A percentile compares a stretch with the other conserved stretches of the same genome.
Conservation (phyloP, 2,329 filamentous ascomycete species). For the Ustilaginoidea virens region DNA sequence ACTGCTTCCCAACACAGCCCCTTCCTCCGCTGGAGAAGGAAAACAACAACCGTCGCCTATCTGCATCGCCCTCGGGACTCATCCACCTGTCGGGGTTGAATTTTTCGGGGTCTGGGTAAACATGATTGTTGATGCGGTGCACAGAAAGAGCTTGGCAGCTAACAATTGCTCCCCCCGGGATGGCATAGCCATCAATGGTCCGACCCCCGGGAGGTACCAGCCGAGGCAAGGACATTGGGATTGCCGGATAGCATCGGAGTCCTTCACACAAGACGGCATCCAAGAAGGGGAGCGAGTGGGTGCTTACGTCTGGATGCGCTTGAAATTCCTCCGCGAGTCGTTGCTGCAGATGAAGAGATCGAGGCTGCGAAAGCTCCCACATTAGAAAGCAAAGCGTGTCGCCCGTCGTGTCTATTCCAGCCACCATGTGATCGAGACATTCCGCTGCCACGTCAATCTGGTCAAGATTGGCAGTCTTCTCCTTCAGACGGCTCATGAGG, state of each 20-base stretch:
- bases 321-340: conserved; percentile 36
- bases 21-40: conserved; percentile 50
- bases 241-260: conserved; percentile 45
- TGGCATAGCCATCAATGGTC: conserved; percentile 35
- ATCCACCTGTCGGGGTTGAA: conserved; percentile 82
- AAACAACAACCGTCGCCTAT: conserved; percentile 47
- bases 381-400: conserved; percentile 56
- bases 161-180: conserved; percentile 39
- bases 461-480: conserved; percentile 31
- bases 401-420: conserved; percentile 57
- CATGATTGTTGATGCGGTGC: conserved; percentile 42
- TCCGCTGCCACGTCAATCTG: conserved; percentile 46
- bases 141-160: conserved; percentile 47
- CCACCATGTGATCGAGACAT: conserved; percentile 56
- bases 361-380: conserved; percentile 51
- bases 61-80: conserved; percentile 54
- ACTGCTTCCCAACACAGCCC: conserved; percentile 54
- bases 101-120: conserved; percentile 63
- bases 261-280: conserved; percentile 50
- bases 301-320: conserved; percentile 19
- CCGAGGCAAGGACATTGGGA: conserved; percentile 51
- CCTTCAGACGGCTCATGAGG: conserved; percentile 40
- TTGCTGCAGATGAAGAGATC: conserved; percentile 33
- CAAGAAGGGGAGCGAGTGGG: conserved; percentile 40
- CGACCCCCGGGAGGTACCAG: conserved; percentile 39